Percentiles rank a stretch among this genome's conserved stretches.
Evolutionary conservation across 192 early-diverging fungal genomes (phyloP).

Genomic region (Backusella circina): DNA sequence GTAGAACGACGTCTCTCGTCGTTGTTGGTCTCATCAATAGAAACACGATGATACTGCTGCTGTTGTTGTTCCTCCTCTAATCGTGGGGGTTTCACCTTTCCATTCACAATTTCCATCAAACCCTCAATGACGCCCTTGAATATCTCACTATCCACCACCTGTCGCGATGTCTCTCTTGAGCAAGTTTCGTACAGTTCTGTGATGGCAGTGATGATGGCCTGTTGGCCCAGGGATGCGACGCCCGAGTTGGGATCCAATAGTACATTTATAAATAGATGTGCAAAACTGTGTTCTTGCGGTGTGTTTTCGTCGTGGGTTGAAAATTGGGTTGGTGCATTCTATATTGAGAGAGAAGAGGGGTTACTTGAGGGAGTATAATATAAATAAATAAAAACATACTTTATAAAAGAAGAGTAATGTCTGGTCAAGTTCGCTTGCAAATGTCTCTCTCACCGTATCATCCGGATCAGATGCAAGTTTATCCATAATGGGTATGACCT

Average conservation of each 20-base stretch:
- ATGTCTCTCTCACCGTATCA: constrained; percentile 41
- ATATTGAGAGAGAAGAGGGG: neutral
- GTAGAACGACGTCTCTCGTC: neutral
- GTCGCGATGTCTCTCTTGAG: neutral
- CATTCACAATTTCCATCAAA: constrained; percentile 26
- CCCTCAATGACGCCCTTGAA: constrained; percentile 49
- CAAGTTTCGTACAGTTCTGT: constrained; percentile 24
- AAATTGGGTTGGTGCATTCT: constrained; percentile 4
- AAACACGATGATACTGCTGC: constrained; percentile 9
- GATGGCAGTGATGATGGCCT: constrained; percentile 41
- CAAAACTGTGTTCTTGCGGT: constrained; percentile 32
- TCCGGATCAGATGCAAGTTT: constrained; percentile 37
- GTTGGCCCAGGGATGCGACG: constrained; percentile 44
- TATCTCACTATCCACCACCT: constrained; percentile 47
- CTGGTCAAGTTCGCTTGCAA: constrained; percentile 41
- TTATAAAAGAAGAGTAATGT: constrained; percentile 45
- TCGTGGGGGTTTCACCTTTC: constrained; percentile 12
- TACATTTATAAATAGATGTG: constrained; percentile 40
- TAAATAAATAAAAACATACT: constrained; percentile 17
- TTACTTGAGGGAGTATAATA: neutral
- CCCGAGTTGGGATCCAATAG: constrained; percentile 51
- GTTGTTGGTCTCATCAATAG: neutral
- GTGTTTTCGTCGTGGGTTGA: neutral
- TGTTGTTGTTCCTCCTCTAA: neutral
- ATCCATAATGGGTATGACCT: constrained; percentile 38